phyloP scores from a whole-genome alignment of 2,329 filamentous ascomycete genomes.

The Coniochaeta prunicola region DNA sequence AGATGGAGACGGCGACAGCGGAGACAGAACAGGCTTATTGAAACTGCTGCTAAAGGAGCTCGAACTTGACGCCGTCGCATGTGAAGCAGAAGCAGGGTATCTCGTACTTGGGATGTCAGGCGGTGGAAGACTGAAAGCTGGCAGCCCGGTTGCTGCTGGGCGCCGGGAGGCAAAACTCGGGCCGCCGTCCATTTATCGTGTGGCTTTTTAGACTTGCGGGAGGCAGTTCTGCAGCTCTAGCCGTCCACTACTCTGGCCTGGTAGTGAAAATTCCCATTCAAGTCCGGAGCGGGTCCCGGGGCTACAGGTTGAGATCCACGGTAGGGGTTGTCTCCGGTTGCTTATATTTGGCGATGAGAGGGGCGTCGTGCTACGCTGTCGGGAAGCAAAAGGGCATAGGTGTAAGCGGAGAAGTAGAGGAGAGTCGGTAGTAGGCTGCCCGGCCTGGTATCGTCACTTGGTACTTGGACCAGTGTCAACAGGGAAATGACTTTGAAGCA shows the following conservation, averaged over 20 bases:
- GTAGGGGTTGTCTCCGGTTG: background rate
- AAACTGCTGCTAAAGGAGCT: slow-evolving; percentile 40
- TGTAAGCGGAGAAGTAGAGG: background rate
- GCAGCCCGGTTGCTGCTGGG: slow-evolving; percentile 61
- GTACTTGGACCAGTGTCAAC: background rate
- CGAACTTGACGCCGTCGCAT: slow-evolving; percentile 24
- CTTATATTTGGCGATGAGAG: background rate
- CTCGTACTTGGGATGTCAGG: slow-evolving; percentile 44
- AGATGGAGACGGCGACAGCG: slow-evolving; percentile 11
- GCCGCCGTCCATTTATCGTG: background rate
- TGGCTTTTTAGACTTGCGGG: background rate
- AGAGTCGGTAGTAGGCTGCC: background rate
- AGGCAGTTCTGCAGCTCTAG: background rate
- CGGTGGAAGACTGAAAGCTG: slow-evolving; percentile 58
- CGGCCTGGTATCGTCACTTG: background rate
- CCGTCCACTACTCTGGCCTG: background rate
- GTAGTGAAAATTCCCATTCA: background rate
- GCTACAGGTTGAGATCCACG: background rate
- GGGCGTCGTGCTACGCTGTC: background rate
- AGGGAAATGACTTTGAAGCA: background rate
- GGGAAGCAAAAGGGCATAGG: background rate
- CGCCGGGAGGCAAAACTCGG: slow-evolving; percentile 64
- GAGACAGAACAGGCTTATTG: slow-evolving; percentile 1
- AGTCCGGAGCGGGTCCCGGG: background rate
- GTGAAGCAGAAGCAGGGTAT: slow-evolving; percentile 21